Percentiles rank a stretch among this genome's conserved stretches.
phyloP scores from a whole-genome alignment of 345 rosid species.

The Boechera stricta region DNA sequence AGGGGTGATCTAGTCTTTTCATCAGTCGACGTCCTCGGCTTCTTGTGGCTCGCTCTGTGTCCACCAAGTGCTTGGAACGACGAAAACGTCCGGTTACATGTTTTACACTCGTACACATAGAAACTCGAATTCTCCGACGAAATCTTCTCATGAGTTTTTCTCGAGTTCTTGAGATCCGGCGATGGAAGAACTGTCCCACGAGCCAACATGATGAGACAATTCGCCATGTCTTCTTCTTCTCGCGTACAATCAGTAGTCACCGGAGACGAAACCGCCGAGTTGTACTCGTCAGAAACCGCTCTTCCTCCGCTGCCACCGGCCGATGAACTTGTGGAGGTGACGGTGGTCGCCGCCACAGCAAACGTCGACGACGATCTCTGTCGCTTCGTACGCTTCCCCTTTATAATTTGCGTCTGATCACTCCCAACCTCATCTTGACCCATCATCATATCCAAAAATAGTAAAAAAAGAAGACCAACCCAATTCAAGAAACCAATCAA shows the following conservation, averaged over 20 bases:
- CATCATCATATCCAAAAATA: conserved; percentile 44
- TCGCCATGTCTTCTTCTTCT: conserved; percentile 93
- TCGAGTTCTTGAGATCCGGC: conserved; percentile 38
- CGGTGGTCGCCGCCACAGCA: conserved; percentile 25
- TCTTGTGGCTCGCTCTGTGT: conserved; percentile 96
- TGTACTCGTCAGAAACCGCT: conserved; percentile 42
- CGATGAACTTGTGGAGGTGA: conserved; percentile 62
- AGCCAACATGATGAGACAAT: conserved; percentile 85
- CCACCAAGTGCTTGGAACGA: conserved; percentile 99
- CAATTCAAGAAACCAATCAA: conserved; percentile 26
- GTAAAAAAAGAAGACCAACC: neutral
- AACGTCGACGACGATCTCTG: conserved; percentile 63
- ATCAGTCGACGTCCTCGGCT: conserved; percentile 48
- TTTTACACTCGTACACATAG: conserved; percentile 86
- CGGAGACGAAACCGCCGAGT: conserved; percentile 53
- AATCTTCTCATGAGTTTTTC: conserved; percentile 48
- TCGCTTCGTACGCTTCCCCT: conserved; percentile 88
- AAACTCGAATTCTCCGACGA: conserved; percentile 54
- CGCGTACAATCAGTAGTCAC: conserved; percentile 53
- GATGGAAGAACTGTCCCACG: conserved; percentile 48
- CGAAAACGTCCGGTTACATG: conserved; percentile 81
- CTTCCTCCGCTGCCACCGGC: conserved; percentile 45
- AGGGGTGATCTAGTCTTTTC: conserved; percentile 45
- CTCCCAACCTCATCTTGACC: conserved; percentile 46
- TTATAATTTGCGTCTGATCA: conserved; percentile 51